Evolutionary conservation across 1,139 yeast species (phyloP).

Genomic region (Hyphopichia khmerensis): DNA sequence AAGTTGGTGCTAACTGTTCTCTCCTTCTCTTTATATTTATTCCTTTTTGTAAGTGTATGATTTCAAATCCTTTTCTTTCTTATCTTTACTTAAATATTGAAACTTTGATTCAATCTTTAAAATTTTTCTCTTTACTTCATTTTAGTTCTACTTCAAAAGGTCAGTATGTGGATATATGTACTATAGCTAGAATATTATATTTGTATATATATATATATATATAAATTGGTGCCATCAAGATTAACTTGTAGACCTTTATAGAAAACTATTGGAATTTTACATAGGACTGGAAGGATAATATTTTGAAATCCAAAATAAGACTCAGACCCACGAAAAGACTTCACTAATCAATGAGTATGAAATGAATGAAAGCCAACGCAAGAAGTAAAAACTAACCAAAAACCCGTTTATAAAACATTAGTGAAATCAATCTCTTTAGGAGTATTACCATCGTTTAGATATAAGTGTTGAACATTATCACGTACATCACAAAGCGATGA

Average conservation of each 20-base stretch:
- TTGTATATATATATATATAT: no score
- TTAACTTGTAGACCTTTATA: no score
- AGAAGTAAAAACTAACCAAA: background rate
- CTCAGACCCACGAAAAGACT: background rate
- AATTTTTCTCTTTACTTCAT: background rate
- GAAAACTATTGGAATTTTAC: no score
- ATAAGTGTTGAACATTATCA: background rate
- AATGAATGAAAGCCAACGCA: background rate
- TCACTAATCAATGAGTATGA: background rate
- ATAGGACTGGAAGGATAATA: no score
- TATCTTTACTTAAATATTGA: no score
- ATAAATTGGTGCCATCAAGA: no score
- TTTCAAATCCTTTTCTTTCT: no score
- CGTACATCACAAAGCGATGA: background rate
- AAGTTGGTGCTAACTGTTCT: no score
- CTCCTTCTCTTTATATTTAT: no score
- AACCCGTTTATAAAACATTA: conserved; percentile 4
- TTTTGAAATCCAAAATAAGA: background rate
- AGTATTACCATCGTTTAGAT: conserved; percentile 1
- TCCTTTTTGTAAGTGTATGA: no score
- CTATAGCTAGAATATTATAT: no score
- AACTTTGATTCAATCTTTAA: background rate
- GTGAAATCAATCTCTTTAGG: conserved; percentile 19
- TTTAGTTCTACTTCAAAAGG: background rate
- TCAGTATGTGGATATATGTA: background rate